Conservation (phyloP, 768 basidiomycete genomes). For the Mycena rebaudengoi region DNA sequence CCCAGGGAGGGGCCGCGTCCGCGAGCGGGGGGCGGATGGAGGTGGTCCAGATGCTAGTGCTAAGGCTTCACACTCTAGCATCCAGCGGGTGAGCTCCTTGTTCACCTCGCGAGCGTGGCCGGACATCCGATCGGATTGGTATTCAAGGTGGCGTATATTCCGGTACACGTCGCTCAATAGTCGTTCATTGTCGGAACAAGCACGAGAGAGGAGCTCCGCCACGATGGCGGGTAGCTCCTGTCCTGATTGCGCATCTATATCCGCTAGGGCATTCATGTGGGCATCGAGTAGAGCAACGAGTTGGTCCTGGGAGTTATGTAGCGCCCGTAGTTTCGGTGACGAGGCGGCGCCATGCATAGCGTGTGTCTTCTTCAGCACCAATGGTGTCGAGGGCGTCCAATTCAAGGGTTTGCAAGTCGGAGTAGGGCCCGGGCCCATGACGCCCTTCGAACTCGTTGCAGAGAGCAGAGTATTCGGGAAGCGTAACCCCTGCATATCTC, state of each 20-base stretch:
- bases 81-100: neutral
- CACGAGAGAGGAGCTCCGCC: no score
- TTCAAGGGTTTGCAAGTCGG: rapidly evolving
- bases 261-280: neutral
- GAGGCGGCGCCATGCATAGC: neutral
- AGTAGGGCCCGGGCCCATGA: neutral
- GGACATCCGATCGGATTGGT: neutral
- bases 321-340: no score
- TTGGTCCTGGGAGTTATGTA: neutral
- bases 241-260: no score
- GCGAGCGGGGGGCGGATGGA: neutral
- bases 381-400: neutral
- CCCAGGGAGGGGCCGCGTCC: neutral
- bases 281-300: no score
- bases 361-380: neutral
- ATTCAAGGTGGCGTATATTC: neutral
- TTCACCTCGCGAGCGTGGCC: neutral
- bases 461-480: no score
- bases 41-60: no score
- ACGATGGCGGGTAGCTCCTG: no score
- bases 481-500: no score
- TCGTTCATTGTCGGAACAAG: neutral
- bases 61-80: neutral
- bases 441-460: neutral
- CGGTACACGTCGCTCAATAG: neutral